Conservation (phyloP, 306 rosid species). For the Casuarina glauca region DNA sequence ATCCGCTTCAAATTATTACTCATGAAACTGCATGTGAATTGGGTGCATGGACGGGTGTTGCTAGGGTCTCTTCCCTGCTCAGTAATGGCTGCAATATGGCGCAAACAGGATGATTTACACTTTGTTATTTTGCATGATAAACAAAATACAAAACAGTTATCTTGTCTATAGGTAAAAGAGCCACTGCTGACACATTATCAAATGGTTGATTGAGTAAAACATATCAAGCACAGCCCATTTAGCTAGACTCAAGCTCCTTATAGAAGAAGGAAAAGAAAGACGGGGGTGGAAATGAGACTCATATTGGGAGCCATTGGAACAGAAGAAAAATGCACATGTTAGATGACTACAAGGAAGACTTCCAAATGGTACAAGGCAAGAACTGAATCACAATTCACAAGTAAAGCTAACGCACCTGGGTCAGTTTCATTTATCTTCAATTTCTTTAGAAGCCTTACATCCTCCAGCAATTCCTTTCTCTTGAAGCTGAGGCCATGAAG, state of each 20-base stretch:
- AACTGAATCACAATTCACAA: neutral
- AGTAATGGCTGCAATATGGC: constrained; percentile 28
- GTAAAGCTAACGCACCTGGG: constrained; percentile 38
- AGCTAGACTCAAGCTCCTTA: neutral
- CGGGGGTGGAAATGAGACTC: neutral
- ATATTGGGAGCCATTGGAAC: neutral
- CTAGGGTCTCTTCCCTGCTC: constrained; percentile 21
- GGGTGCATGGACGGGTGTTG: constrained; percentile 25
- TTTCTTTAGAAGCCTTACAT: constrained; percentile 55
- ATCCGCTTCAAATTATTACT: constrained; percentile 48
- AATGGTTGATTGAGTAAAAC: neutral
- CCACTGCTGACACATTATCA: neutral
- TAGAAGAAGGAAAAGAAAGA: neutral
- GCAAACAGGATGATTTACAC: neutral
- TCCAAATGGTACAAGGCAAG: neutral
- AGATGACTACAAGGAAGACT: neutral
- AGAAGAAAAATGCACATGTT: neutral
- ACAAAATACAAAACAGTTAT: neutral
- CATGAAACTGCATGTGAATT: constrained; percentile 46
- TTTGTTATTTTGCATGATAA: neutral
- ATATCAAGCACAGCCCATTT: neutral
- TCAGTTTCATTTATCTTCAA: constrained; percentile 57
- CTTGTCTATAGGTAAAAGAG: neutral
- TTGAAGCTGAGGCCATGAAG: constrained; percentile 44
- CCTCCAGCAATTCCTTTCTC: constrained; percentile 60